These are phyloP conservation scores for Ophidiomyces ophidiicola DNA, from an alignment of 2,329 filamentous ascomycete species.

Conservation along the genomic window DNA sequence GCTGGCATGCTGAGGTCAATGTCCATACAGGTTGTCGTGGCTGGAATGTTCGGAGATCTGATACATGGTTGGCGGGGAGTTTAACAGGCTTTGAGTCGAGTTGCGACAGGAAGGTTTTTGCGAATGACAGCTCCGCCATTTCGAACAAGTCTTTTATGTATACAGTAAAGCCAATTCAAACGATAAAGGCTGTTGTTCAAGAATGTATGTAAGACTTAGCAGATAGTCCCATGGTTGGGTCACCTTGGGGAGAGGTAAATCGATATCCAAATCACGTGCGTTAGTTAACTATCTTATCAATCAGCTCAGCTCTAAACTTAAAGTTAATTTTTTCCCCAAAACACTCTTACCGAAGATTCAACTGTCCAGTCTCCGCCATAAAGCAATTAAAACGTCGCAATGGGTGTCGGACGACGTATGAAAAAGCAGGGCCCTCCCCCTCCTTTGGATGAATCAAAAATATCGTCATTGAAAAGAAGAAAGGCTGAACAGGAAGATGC, in stretches of 20 bases:
- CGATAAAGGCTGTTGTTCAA: background rate
- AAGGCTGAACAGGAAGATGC: slow-evolving; percentile 58
- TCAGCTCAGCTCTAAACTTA: slow-evolving; percentile 3
- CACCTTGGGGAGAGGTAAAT: too few species aligned
- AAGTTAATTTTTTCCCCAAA: slow-evolving; percentile 5
- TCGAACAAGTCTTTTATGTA: slow-evolving; percentile 10
- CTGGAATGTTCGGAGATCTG: slow-evolving; percentile 69
- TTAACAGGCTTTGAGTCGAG: slow-evolving; percentile 70
- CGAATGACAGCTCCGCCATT: slow-evolving; percentile 78
- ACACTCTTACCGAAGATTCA: background rate
- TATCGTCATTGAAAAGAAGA: slow-evolving; percentile 58
- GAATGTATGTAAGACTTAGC: too few species aligned
- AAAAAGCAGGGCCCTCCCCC: slow-evolving; percentile 86
- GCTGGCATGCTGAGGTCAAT: slow-evolving; percentile 9
- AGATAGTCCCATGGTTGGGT: too few species aligned
- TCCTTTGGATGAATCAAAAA: slow-evolving; percentile 59
- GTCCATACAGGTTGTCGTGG: slow-evolving; percentile 59
- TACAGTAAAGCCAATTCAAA: background rate
- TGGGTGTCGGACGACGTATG: slow-evolving; percentile 87
- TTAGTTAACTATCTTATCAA: slow-evolving; percentile 10
- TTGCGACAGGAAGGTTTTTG: slow-evolving; percentile 66
- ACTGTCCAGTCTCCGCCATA: slow-evolving; percentile 1
- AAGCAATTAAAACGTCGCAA: slow-evolving; percentile 34
- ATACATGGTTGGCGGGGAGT: slow-evolving; percentile 79
- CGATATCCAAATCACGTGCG: too few species aligned